phyloP scores from a whole-genome alignment of 257 asterid species.

The Solanum acaule region DNA sequence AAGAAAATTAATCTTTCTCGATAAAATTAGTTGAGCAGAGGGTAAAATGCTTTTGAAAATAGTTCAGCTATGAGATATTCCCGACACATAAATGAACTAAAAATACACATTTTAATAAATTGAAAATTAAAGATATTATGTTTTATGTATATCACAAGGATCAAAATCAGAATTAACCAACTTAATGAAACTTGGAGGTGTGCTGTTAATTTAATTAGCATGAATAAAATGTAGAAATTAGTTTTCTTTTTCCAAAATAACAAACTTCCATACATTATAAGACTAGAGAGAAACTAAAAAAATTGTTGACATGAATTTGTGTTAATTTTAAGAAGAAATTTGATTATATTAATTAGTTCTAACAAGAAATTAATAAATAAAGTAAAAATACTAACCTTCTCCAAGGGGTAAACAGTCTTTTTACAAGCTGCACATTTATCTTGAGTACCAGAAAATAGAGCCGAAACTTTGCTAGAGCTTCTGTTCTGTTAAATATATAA shows the following conservation, averaged over 20 bases:
- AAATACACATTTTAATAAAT: not conserved
- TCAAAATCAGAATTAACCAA: not conserved
- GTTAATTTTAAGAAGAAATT: not conserved
- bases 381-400: slow-evolving; percentile 26
- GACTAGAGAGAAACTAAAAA: not conserved
- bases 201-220: not conserved
- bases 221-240: not conserved
- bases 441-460: slow-evolving; percentile 56
- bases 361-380: not conserved
- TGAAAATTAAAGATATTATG: not conserved
- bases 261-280: not conserved
- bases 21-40: not conserved
- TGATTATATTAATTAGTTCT: not conserved
- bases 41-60: not conserved
- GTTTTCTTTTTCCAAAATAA: not conserved
- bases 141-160: not conserved
- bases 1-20: not conserved
- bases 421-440: slow-evolving; percentile 54
- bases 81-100: not conserved
- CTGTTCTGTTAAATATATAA: slow-evolving; percentile 23
- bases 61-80: not conserved
- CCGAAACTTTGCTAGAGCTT: slow-evolving; percentile 36
- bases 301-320: not conserved
- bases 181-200: not conserved
- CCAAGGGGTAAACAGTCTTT: slow-evolving; percentile 57